A percentile compares a stretch with the other conserved stretches of the same genome.
These are phyloP conservation scores for Nigrograna mackinnonii DNA, from an alignment of 2,329 filamentous ascomycete genomes.

Conservation along the genomic window DNA sequence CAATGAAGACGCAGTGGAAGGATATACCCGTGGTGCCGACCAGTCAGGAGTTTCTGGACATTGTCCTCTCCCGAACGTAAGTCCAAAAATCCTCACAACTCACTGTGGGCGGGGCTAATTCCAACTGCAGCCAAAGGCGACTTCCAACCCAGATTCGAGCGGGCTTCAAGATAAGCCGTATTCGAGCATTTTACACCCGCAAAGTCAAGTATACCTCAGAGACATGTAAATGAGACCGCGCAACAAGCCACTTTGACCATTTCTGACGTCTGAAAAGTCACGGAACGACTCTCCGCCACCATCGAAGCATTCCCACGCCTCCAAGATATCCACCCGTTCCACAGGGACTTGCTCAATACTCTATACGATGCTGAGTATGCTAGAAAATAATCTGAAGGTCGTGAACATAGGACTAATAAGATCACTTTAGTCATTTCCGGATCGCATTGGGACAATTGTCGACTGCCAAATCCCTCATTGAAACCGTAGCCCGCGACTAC, in stretches of 20 bases:
- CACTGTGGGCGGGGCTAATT: constrained; percentile 16
- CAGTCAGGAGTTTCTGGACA: constrained; percentile 95
- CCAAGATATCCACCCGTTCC: constrained; percentile 94
- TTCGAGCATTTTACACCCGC: constrained; percentile 93
- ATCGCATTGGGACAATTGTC: constrained; percentile 96
- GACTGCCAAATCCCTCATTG: constrained; percentile 93
- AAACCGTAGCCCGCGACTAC: constrained; percentile 95
- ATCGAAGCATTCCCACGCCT: constrained; percentile 88
- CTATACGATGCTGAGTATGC: constrained; percentile 86
- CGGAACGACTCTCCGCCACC: constrained; percentile 88
- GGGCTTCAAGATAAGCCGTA: constrained; percentile 94
- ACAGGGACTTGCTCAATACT: constrained; percentile 79
- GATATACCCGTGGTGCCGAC: constrained; percentile 88
- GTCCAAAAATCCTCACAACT: constrained; percentile 1
- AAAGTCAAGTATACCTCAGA: constrained; percentile 95
- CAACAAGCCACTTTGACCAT: too few relatives aligned
- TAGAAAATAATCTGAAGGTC: constrained; percentile 7
- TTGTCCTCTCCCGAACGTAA: constrained; percentile 77
- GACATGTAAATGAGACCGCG: too few relatives aligned
- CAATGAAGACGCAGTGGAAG: constrained; percentile 46
- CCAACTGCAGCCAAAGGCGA: constrained; percentile 72
- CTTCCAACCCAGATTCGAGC: constrained; percentile 94
- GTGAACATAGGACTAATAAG: constrained; percentile 1
- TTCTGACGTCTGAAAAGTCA: too few relatives aligned
- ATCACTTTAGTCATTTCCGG: constrained; percentile 71